A percentile compares a stretch with the other conserved stretches of the same genome.
Evolutionary conservation across 257 asterid species (phyloP).

Genomic region (Fraxinus excelsior): DNA sequence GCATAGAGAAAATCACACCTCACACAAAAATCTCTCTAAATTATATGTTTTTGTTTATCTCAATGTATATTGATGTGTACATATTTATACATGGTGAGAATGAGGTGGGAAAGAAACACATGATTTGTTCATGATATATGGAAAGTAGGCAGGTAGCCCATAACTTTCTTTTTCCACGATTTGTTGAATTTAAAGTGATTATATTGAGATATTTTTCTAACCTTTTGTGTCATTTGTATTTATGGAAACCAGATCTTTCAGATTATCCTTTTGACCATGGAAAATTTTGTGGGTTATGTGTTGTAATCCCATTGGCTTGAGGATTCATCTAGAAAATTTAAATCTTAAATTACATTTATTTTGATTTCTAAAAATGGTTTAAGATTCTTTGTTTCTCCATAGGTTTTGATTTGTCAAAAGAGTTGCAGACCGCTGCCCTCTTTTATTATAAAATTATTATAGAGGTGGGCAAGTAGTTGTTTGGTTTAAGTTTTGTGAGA

Average conservation of each 20-base stretch:
- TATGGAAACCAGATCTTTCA: not conserved
- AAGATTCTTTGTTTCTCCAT: not conserved
- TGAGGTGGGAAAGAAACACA: slow-evolving; percentile 13
- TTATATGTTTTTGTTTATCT: not conserved
- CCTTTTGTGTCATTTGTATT: slow-evolving; percentile 26
- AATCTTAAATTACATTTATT: not conserved
- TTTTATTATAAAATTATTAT: too few species aligned
- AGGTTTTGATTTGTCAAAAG: not conserved
- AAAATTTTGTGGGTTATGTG: not conserved
- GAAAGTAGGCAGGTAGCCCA: not conserved
- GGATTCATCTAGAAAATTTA: not conserved
- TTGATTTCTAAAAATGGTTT: not conserved
- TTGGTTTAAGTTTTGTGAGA: not conserved
- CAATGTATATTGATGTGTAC: not conserved
- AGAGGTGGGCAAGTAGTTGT: not conserved
- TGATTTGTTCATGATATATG: slow-evolving; percentile 15
- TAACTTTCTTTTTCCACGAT: not conserved
- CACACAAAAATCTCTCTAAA: slow-evolving; percentile 14
- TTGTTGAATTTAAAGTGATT: slow-evolving; percentile 2
- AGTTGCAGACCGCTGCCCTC: not conserved
- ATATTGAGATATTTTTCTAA: not conserved
- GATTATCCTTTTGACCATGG: not conserved
- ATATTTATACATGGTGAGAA: slow-evolving; percentile 29
- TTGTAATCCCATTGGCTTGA: not conserved
- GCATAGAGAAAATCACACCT: slow-evolving; percentile 18